Conservation (phyloP, 1,139 yeast species). For the Candida sojae region DNA sequence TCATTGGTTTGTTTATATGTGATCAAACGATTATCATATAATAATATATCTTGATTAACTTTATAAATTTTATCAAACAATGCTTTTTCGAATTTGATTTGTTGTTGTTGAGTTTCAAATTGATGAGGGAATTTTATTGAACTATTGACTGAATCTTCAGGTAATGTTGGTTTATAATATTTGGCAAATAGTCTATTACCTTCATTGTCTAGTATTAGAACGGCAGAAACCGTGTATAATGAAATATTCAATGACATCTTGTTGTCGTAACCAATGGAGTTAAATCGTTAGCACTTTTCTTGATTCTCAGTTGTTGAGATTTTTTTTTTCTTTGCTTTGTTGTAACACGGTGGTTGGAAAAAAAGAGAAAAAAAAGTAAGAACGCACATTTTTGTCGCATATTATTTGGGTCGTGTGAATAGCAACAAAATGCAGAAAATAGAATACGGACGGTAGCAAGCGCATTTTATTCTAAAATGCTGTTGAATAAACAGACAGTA, state of each 20-base stretch:
- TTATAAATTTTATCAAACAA: slow-evolving; percentile 76
- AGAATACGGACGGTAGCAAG: too few relatives aligned
- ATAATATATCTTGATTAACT: slow-evolving; percentile 75
- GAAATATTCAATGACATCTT: slow-evolving; percentile 61
- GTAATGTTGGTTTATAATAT: slow-evolving; percentile 59
- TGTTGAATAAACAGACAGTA: neutral
- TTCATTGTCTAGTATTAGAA: slow-evolving; percentile 76
- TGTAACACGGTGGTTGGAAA: slow-evolving; percentile 2
- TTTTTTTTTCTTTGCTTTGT: neutral
- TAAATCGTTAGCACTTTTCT: slow-evolving; percentile 2
- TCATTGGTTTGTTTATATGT: slow-evolving; percentile 87
- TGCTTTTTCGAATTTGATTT: slow-evolving; percentile 72
- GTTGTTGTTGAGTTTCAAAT: slow-evolving; percentile 56
- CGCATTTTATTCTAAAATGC: too few relatives aligned
- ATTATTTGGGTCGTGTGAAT: too few relatives aligned
- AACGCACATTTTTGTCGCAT: neutral
- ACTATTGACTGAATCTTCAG: slow-evolving; percentile 14
- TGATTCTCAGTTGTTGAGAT: neutral
- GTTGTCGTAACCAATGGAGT: too few relatives aligned
- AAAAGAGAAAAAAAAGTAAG: neutral
- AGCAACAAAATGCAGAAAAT: too few relatives aligned
- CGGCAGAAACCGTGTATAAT: slow-evolving; percentile 76
- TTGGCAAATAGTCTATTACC: slow-evolving; percentile 84
- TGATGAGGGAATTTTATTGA: slow-evolving; percentile 16
- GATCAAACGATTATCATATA: slow-evolving; percentile 76